A percentile compares a stretch with the other conserved stretches of the same genome.
phyloP scores from a whole-genome alignment of 192 early-diverging fungal species.

The Haplosporangium gracile region DNA sequence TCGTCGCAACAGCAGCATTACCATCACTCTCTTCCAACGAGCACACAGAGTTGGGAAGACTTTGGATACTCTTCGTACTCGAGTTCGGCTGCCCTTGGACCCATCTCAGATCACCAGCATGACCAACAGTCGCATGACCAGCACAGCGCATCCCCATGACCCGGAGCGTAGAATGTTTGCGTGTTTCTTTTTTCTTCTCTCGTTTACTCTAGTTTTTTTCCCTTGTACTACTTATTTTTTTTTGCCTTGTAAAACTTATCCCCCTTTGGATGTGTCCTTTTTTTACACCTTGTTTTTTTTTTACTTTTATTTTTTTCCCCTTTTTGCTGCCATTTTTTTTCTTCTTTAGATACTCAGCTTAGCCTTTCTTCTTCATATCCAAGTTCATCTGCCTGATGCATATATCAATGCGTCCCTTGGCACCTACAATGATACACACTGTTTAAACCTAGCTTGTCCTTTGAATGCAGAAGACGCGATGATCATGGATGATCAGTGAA shows the following conservation, averaged over 20 bases:
- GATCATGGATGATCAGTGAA: too few species aligned
- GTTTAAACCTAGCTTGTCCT: neutral
- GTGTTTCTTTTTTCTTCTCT: neutral
- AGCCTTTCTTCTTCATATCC: neutral
- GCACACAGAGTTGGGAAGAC: constrained; percentile 29
- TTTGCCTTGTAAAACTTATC: neutral
- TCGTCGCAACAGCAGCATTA: constrained; percentile 17
- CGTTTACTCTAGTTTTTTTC: neutral
- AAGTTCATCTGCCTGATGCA: neutral
- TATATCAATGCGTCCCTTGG: neutral
- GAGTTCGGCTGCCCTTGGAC: constrained; percentile 12
- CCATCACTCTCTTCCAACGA: constrained; percentile 22
- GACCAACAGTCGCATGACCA: constrained; percentile 6
- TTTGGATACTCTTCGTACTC: constrained; percentile 34
- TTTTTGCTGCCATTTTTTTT: neutral
- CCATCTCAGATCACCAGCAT: constrained; percentile 29
- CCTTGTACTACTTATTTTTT: neutral
- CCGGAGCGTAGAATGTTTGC: neutral
- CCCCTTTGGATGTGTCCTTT: neutral
- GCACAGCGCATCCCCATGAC: constrained; percentile 33
- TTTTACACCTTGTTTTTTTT: neutral
- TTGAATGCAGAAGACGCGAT: too few species aligned
- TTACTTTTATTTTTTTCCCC: neutral
- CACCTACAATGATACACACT: neutral
- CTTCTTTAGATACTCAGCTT: neutral